Evolutionary conservation across 140 eudicot species (phyloP).

Genomic region (Cichorium intybus): DNA sequence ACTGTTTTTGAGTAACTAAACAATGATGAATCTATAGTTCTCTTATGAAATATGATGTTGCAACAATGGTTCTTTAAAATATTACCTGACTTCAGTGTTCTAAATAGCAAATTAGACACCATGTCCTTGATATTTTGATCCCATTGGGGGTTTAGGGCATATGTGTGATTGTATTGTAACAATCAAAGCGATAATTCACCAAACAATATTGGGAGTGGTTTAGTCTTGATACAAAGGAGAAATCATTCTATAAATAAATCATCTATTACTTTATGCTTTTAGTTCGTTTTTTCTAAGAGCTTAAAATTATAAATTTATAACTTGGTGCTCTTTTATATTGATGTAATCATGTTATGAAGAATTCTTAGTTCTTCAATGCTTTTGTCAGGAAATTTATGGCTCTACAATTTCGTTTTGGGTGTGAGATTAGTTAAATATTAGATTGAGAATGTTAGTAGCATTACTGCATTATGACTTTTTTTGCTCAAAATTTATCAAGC

Average conservation of each 20-base stretch:
- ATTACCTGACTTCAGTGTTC: not conserved
- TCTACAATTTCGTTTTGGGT: not conserved
- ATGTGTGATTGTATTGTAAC: too few species aligned
- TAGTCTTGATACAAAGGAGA: too few species aligned
- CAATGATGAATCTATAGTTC: not conserved
- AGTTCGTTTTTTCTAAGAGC: too few species aligned
- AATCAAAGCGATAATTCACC: too few species aligned
- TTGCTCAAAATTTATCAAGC: not conserved
- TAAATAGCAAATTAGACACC: not conserved
- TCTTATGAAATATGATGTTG: not conserved
- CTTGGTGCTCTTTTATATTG: too few species aligned
- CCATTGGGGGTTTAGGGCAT: too few species aligned
- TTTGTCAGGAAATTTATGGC: not conserved
- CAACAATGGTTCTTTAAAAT: not conserved
- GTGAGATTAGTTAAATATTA: not conserved
- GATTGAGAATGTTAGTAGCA: constrained; percentile 3
- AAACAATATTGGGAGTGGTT: too few species aligned
- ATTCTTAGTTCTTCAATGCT: constrained; percentile 6
- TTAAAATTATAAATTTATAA: too few species aligned
- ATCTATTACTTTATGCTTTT: too few species aligned
- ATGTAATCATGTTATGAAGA: too few species aligned
- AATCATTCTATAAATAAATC: too few species aligned
- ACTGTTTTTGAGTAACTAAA: constrained; percentile 1
- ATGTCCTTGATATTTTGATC: too few species aligned
- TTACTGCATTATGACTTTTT: not conserved